Conservation (phyloP, 495 filamentous ascomycete species). For the Hypomontagnella submonticulosa region DNA sequence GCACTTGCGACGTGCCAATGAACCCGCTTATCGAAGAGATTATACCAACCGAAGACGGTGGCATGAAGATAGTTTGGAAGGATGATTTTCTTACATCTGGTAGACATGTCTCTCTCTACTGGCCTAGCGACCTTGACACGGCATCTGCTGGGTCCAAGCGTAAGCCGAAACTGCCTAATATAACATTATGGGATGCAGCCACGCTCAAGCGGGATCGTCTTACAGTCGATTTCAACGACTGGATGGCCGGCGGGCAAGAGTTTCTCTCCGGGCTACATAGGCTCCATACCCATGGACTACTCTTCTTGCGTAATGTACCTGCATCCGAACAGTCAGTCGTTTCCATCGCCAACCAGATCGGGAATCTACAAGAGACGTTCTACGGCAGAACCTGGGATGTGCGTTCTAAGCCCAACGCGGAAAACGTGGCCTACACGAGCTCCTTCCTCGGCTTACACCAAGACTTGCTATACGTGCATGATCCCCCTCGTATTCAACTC, state of each 20-base stretch:
- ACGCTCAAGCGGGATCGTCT: slow-evolving; percentile 36
- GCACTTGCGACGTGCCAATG: slow-evolving; percentile 74
- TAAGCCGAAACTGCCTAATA: slow-evolving; percentile 14
- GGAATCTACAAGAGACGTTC: slow-evolving; percentile 80
- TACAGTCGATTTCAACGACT: slow-evolving; percentile 72
- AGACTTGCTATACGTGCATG: slow-evolving; percentile 88
- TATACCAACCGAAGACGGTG: slow-evolving; percentile 49
- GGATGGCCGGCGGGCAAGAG: slow-evolving; percentile 65
- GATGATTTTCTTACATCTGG: slow-evolving; percentile 35
- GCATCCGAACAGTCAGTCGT: slow-evolving; percentile 70
- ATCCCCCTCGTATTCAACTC: slow-evolving; percentile 82
- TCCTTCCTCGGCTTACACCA: slow-evolving; percentile 85
- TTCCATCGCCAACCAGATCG: slow-evolving; percentile 75
- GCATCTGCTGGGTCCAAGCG: background rate
- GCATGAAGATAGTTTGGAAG: slow-evolving; percentile 68
- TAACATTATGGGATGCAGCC: slow-evolving; percentile 50
- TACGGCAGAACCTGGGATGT: slow-evolving; percentile 94
- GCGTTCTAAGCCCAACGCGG: slow-evolving; percentile 74
- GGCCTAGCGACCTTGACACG: slow-evolving; percentile 5
- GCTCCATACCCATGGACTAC: slow-evolving; percentile 70
- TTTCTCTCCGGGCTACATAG: slow-evolving; percentile 65
- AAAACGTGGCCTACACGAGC: slow-evolving; percentile 92
- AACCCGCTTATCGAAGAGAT: slow-evolving; percentile 56
- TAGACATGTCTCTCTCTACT: slow-evolving; percentile 34
- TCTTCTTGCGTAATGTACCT: slow-evolving; percentile 79